A percentile compares a stretch with the other conserved stretches of the same genome.
These are phyloP conservation scores for Byssochlamys sp. DNA, from an alignment of 2,329 filamentous ascomycete genomes.

Conservation along the genomic window DNA sequence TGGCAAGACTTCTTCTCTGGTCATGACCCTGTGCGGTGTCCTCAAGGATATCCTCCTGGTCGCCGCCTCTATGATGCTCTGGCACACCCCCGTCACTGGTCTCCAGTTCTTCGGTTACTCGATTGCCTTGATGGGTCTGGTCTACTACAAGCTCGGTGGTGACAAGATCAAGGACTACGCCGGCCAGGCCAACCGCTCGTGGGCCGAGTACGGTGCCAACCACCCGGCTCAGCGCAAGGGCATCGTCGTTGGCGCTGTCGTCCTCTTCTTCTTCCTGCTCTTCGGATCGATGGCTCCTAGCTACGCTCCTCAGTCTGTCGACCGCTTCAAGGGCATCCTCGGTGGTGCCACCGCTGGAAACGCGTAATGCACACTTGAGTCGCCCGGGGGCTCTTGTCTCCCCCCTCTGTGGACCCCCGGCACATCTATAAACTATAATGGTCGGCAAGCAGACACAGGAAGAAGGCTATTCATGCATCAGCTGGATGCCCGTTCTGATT, in stretches of 20 bases:
- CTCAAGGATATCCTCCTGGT: slow-evolving; percentile 83
- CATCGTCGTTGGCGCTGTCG: slow-evolving; percentile 54
- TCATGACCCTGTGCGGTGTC: slow-evolving; percentile 76
- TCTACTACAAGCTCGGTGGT: slow-evolving; percentile 61
- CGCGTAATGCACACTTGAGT: slow-evolving; percentile 11
- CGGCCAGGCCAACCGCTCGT: slow-evolving; percentile 61
- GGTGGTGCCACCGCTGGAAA: slow-evolving; percentile 25
- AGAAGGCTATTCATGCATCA: not conserved
- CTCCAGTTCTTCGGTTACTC: slow-evolving; percentile 71
- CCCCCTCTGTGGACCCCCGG: not conserved
- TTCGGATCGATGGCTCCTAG: slow-evolving; percentile 52
- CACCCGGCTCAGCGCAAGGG: slow-evolving; percentile 72
- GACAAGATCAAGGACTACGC: slow-evolving; percentile 76
- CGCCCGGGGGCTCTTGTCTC: not conserved
- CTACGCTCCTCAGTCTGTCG: slow-evolving; percentile 29
- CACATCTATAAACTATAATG: not conserved
- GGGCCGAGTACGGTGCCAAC: slow-evolving; percentile 74
- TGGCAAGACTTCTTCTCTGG: slow-evolving; percentile 75
- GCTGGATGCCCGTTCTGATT: not conserved
- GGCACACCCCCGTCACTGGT: slow-evolving; percentile 59
- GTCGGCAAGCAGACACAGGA: not conserved
- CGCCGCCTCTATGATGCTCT: slow-evolving; percentile 64
- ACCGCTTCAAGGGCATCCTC: slow-evolving; percentile 26
- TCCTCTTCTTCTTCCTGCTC: slow-evolving; percentile 63
- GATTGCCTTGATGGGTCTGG: slow-evolving; percentile 56